phyloP scores from a whole-genome alignment of 768 basidiomycete genomes.

The Mycena floridula region DNA sequence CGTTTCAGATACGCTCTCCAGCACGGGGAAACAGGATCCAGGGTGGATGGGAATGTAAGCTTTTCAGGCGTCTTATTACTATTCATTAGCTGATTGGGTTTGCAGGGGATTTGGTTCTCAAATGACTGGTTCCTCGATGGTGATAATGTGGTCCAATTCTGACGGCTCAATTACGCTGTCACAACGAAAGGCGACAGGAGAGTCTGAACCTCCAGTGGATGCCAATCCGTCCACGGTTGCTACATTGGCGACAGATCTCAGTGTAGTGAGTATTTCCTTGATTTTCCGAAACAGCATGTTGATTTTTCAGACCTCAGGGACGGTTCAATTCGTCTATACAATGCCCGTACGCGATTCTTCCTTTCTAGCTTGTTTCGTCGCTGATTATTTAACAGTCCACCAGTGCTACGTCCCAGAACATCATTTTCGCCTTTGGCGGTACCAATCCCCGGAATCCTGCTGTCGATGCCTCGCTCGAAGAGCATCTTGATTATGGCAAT shows the following conservation, averaged over 20 bases:
- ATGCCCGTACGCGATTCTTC: conserved; percentile 34
- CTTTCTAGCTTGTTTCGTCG: too few relatives aligned
- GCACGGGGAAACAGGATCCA: conserved; percentile 27
- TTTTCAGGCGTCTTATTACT: too few relatives aligned
- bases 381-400: conserved; percentile 21
- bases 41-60: conserved; percentile 65
- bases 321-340: conserved; percentile 42
- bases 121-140: conserved; percentile 59
- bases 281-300: conserved; percentile 2
- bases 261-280: conserved; percentile 25
- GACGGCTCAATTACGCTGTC: conserved; percentile 61
- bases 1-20: conserved; percentile 43
- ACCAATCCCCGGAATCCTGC: conserved; percentile 40
- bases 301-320: conserved; percentile 30
- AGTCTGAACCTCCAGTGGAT: conserved; percentile 54
- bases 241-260: conserved; percentile 26
- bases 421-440: conserved; percentile 59
- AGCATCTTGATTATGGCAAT: conserved; percentile 41
- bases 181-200: conserved; percentile 47
- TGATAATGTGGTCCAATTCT: conserved; percentile 65
- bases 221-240: conserved; percentile 47
- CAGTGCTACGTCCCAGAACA: conserved; percentile 27
- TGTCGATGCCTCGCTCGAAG: conserved; percentile 34
- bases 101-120: conserved; percentile 54
- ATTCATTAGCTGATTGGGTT: too few relatives aligned